These are phyloP conservation scores for Xenoacremonium recifei DNA, from an alignment of 2,329 filamentous ascomycete genomes.

Conservation along the genomic window DNA sequence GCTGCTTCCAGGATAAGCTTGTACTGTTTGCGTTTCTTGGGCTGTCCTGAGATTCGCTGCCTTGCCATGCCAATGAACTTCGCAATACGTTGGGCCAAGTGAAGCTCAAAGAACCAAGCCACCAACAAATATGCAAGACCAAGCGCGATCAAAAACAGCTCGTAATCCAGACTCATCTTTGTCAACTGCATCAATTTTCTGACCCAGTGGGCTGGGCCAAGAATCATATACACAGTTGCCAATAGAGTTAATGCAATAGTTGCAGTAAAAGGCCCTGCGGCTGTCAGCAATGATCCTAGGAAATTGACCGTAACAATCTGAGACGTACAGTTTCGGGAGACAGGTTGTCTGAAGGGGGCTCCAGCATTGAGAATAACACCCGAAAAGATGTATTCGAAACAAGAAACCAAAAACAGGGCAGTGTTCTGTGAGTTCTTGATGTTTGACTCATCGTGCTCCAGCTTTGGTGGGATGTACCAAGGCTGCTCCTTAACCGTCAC, in stretches of 20 bases:
- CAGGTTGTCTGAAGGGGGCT: conserved; percentile 79
- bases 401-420: conserved; percentile 82
- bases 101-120: conserved; percentile 71
- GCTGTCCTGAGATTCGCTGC: conserved; percentile 52
- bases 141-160: conserved; percentile 67
- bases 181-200: conserved; percentile 82
- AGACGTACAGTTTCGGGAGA: conserved; percentile 72
- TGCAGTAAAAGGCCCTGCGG: conserved; percentile 74
- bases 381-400: conserved; percentile 91
- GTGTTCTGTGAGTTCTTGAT: conserved; percentile 94
- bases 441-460: conserved; percentile 78
- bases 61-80: conserved; percentile 63
- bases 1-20: conserved; percentile 71
- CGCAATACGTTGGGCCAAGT: conserved; percentile 68
- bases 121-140: conserved; percentile 67
- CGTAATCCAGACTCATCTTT: conserved; percentile 69
- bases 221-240: conserved; percentile 76
- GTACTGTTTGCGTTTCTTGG: conserved; percentile 83
- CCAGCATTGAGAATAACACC: conserved; percentile 91
- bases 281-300: conserved; percentile 10
- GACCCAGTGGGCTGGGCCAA: conserved; percentile 69
- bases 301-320: fast-evolving
- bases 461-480: conserved; percentile 82
- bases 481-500: conserved; percentile 71
- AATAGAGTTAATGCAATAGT: conserved; percentile 69